Evolutionary conservation across 768 basidiomycete species (phyloP).

Genomic region (Pleurotus eryngii): DNA sequence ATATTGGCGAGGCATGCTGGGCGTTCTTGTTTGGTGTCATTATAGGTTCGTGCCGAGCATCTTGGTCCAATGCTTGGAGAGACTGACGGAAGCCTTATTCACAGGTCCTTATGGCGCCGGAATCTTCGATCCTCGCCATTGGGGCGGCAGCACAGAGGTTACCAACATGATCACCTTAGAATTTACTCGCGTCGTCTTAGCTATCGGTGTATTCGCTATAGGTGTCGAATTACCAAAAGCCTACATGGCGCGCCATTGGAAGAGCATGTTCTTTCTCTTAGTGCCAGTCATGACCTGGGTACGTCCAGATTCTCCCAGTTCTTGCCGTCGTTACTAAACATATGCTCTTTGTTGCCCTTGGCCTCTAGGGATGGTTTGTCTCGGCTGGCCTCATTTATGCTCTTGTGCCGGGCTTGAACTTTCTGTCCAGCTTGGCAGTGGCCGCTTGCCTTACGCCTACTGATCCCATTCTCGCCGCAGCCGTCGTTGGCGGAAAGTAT

Average conservation of each 20-base stretch:
- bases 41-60: constrained; percentile 52
- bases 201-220: constrained; percentile 96
- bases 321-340: background rate
- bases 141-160: constrained; percentile 51
- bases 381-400: constrained; percentile 90
- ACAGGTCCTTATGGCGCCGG: constrained; percentile 79
- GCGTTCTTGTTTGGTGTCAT: constrained; percentile 93
- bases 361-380: constrained; percentile 84
- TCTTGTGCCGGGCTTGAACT: constrained; percentile 84
- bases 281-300: constrained; percentile 85
- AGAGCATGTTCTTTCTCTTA: constrained; percentile 79
- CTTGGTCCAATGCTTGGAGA: constrained; percentile 9
- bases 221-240: constrained; percentile 97
- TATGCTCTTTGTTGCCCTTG: constrained; percentile 11
- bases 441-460: constrained; percentile 94
- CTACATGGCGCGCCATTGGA: constrained; percentile 94
- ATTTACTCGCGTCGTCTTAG: constrained; percentile 87
- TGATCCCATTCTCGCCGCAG: constrained; percentile 90
- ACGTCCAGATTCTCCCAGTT: constrained; percentile 23
- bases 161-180: constrained; percentile 86
- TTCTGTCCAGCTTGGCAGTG: constrained; percentile 85
- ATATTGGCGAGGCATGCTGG: constrained; percentile 95
- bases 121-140: constrained; percentile 78
- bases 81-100: background rate
- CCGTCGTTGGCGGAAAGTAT: constrained; percentile 93